phyloP scores from a whole-genome alignment of 1,139 yeast genomes.

The Spathaspora sp. region DNA sequence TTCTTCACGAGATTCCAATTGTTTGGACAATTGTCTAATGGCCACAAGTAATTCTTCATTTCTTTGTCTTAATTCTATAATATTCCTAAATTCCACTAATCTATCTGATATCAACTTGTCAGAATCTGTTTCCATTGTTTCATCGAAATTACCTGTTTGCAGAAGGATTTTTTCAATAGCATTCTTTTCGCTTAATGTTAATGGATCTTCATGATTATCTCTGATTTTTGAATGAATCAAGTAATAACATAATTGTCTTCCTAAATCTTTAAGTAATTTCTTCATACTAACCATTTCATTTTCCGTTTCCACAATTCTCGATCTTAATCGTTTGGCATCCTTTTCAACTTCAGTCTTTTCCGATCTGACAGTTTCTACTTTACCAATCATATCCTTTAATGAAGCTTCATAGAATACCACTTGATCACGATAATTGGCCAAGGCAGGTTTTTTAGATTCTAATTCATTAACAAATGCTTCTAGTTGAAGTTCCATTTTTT shows the following conservation, averaged over 20 bases:
- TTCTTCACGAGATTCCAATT: slow-evolving; percentile 57
- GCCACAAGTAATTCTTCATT: slow-evolving; percentile 70
- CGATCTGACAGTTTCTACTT: slow-evolving; percentile 35
- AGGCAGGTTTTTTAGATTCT: slow-evolving; percentile 76
- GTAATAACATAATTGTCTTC: slow-evolving; percentile 74
- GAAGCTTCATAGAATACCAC: slow-evolving; percentile 43
- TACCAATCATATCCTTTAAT: slow-evolving; percentile 39
- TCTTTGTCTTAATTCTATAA: slow-evolving; percentile 67
- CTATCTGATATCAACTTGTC: slow-evolving; percentile 71
- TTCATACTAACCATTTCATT: slow-evolving; percentile 45
- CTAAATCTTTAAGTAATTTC: slow-evolving; percentile 67
- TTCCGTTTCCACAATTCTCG: slow-evolving; percentile 30
- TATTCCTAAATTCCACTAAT: slow-evolving; percentile 64
- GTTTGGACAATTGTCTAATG: slow-evolving; percentile 66
- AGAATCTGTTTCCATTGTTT: slow-evolving; percentile 56
- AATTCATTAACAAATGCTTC: slow-evolving; percentile 72
- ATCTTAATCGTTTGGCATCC: slow-evolving; percentile 32
- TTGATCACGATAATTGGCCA: slow-evolving; percentile 64
- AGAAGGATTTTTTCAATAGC: slow-evolving; percentile 48
- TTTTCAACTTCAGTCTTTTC: slow-evolving; percentile 45
- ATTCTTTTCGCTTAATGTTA: slow-evolving; percentile 55
- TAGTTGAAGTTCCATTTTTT: slow-evolving; percentile 66
- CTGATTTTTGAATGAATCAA: slow-evolving; percentile 66
- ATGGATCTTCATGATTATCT: slow-evolving; percentile 51
- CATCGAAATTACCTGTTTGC: slow-evolving; percentile 33